A percentile compares a stretch with the other conserved stretches of the same genome.
Conservation (phyloP, 805 yeast genomes). For the Wickerhamiella brachini region DNA sequence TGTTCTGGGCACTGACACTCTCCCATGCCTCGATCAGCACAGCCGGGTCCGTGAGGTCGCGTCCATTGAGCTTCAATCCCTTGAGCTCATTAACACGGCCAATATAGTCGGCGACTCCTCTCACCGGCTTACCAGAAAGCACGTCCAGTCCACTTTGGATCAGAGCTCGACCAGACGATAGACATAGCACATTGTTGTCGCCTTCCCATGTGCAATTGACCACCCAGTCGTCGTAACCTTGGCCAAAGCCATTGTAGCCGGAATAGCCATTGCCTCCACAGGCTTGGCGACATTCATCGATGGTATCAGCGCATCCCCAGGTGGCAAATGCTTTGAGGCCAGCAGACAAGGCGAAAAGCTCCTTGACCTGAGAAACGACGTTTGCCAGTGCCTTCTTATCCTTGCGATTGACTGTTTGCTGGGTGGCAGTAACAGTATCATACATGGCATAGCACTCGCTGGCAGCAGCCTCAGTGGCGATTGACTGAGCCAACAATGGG, state of each 20-base stretch:
- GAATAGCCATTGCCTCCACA: constrained; percentile 97
- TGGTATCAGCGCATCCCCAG: constrained; percentile 67
- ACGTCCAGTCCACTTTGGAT: constrained; percentile 35
- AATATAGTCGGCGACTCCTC: constrained; percentile 26
- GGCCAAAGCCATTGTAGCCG: constrained; percentile 82
- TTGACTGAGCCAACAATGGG: constrained; percentile 72
- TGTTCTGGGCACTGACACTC: constrained; percentile 23
- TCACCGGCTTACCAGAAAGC: constrained; percentile 32
- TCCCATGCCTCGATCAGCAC: constrained; percentile 27
- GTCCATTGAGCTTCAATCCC: constrained; percentile 12
- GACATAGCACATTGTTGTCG: constrained; percentile 76
- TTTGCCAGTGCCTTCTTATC: constrained; percentile 34
- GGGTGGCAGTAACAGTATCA: constrained; percentile 27
- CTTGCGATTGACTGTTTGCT: constrained; percentile 28
- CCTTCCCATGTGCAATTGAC: constrained; percentile 99
- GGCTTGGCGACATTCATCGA: constrained; percentile 82
- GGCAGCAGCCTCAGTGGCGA: constrained; percentile 62
- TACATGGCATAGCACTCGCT: constrained; percentile 43
- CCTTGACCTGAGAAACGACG: constrained; percentile 49
- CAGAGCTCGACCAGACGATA: constrained; percentile 71
- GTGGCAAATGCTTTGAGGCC: constrained; percentile 81
- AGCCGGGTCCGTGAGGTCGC: constrained; percentile 18
- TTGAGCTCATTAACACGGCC: constrained; percentile 4
- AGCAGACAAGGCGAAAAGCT: constrained; percentile 71
- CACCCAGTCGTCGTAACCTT: constrained; percentile 85